Base-by-base conservation (phyloP, 2,329 filamentous ascomycete species). In the Penicillium palitans region DNA sequence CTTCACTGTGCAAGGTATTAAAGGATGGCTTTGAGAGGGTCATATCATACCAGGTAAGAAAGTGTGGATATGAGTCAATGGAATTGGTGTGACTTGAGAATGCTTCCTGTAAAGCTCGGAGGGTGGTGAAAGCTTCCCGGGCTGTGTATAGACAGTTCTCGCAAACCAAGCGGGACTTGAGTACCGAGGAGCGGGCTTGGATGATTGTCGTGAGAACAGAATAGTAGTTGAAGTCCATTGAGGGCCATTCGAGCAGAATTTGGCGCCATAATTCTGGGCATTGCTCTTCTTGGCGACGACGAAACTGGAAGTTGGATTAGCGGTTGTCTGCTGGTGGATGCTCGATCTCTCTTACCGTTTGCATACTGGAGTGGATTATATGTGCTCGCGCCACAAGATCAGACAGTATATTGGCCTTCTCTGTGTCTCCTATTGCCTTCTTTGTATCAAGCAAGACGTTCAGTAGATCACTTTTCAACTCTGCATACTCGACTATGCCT, bases 161-260 rank as follows among this genome's bases (percentile, higher is more conserved):
- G 24, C 64, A 67, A 17, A 67, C 59, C 7, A 66, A 27, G 2
- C 65, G 64, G n/a, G 65, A 67, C 47, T 67, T 67, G 10, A 67
- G 57, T 6, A 65, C 65, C 2, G 65, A 64, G 6, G 65, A 67
- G 21, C 64, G 61, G 19, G 64, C 62, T 35, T 61, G 62, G 27
- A 67, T 65, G 15, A 67, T 62, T n/a, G 65, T 66, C 7, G 65
- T 65, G 7, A 64, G 44, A 25, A 63, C 21, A 2, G 64, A 66
- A 37, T 66, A 67, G 52, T 67, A 66, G 47, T 66, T 67, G 42
- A 66, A 67, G 27, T 67, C 64, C 52, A 65, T 58, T 12, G 65
- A 64, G 19, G 65, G 55, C 65, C 65, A 67, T 24, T 64, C 58
- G 9, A 59, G 54, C 6, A 55, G 57, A 15, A 67, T 40, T 5